Conservation (phyloP, 2,329 filamentous ascomycete species). For the Dichotomopilus funicola region DNA sequence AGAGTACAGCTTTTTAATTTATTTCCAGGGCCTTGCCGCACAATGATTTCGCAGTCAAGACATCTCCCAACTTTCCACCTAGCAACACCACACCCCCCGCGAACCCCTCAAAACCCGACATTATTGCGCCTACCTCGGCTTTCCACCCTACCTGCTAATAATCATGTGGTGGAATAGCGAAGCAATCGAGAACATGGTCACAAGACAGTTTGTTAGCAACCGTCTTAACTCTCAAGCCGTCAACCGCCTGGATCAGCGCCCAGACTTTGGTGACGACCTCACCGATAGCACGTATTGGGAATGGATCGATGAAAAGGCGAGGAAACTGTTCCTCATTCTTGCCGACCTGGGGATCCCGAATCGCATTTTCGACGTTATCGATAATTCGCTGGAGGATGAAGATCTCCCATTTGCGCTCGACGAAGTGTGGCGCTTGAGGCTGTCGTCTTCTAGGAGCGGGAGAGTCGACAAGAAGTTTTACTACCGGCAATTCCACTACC, state of each 20-base stretch:
- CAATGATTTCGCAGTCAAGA: no score
- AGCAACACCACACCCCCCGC: not conserved
- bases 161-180: slow-evolving; percentile 62
- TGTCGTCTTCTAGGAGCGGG: slow-evolving; percentile 54
- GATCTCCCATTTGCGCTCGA: slow-evolving; percentile 64
- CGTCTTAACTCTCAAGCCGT: slow-evolving; percentile 59
- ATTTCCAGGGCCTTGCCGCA: no score
- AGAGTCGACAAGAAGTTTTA: slow-evolving; percentile 64
- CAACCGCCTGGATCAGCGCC: slow-evolving; percentile 52
- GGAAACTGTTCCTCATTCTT: slow-evolving; percentile 64
- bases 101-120: not conserved
- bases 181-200: slow-evolving; percentile 63
- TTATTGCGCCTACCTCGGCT: not conserved
- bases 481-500: slow-evolving; percentile 62
- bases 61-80: no score
- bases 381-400: slow-evolving; percentile 70
- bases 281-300: slow-evolving; percentile 73
- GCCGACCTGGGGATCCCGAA: slow-evolving; percentile 63
- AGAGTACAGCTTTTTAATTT: no score
- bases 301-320: slow-evolving; percentile 65
- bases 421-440: slow-evolving; percentile 55
- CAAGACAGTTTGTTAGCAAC: slow-evolving; percentile 58
- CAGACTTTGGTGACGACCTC: slow-evolving; percentile 60
- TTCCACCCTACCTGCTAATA: not conserved
- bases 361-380: slow-evolving; percentile 68